Evolutionary conservation across 345 rosid species (phyloP).

Genomic region (Eucalyptus urophylla): DNA sequence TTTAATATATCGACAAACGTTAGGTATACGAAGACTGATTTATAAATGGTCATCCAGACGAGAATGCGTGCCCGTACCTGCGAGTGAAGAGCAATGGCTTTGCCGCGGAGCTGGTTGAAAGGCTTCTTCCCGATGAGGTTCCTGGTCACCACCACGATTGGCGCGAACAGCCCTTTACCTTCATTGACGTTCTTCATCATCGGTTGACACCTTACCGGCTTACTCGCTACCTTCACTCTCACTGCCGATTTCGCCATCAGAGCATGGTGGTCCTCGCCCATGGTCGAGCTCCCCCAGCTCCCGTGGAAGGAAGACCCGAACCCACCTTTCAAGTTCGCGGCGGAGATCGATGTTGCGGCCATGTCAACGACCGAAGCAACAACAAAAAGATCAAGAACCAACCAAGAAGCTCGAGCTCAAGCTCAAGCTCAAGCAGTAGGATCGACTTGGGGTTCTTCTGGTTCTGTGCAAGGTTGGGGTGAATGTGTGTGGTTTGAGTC

Average conservation of each 20-base stretch:
- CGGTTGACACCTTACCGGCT: slow-evolving; percentile 34
- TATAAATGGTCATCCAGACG: neutral
- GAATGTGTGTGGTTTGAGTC: neutral
- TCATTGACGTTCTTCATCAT: slow-evolving; percentile 88
- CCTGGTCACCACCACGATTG: slow-evolving; percentile 61
- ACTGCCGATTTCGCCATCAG: slow-evolving; percentile 20
- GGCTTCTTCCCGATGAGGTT: slow-evolving; percentile 68
- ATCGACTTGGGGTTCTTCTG: neutral
- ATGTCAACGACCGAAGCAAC: neutral
- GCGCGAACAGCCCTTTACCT: slow-evolving; percentile 94
- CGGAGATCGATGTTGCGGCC: slow-evolving; percentile 45
- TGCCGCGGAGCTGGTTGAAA: slow-evolving; percentile 91
- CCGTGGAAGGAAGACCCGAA: slow-evolving; percentile 33
- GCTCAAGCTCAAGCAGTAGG: neutral
- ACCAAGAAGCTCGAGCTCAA: neutral
- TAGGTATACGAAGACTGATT: neutral
- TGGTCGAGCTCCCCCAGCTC: slow-evolving; percentile 35
- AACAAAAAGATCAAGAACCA: neutral
- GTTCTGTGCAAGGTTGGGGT: neutral
- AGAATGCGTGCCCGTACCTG: slow-evolving; percentile 32
- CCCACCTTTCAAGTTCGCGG: slow-evolving; percentile 25
- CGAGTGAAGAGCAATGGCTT: slow-evolving; percentile 95
- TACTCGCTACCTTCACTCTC: slow-evolving; percentile 19
- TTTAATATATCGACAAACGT: neutral
- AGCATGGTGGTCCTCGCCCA: slow-evolving; percentile 36